Evolutionary conservation across 768 basidiomycete species (phyloP).

Genomic region (Lactifluus rugatus): DNA sequence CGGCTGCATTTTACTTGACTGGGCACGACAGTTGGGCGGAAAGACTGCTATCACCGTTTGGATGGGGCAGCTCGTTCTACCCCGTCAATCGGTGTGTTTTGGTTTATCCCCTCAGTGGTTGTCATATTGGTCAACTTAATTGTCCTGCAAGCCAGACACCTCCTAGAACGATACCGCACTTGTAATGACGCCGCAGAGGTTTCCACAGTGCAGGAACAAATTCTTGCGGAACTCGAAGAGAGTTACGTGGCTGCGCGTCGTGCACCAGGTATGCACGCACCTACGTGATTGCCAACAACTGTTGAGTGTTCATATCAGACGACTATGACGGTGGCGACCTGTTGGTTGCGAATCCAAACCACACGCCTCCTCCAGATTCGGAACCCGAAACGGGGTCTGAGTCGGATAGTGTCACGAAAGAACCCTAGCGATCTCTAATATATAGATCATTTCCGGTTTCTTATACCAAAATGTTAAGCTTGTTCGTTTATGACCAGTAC

Average conservation of each 20-base stretch:
- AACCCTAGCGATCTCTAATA: too few relatives aligned
- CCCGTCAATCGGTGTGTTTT: slow-evolving; percentile 63
- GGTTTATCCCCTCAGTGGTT: neutral
- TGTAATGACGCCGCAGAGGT: slow-evolving; percentile 59
- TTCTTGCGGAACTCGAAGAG: slow-evolving; percentile 59
- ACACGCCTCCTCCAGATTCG: neutral
- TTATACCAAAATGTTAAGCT: too few relatives aligned
- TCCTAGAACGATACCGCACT: slow-evolving; percentile 62
- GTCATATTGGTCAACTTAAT: neutral
- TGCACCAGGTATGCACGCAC: slow-evolving; percentile 35
- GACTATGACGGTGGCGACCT: slow-evolving; percentile 1
- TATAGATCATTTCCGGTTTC: too few relatives aligned
- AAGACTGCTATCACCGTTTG: slow-evolving; percentile 66
- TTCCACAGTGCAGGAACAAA: slow-evolving; percentile 47
- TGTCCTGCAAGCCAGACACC: slow-evolving; percentile 17
- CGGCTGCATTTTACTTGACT: slow-evolving; percentile 91
- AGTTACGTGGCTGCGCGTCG: slow-evolving; percentile 50
- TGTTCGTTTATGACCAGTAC: neutral
- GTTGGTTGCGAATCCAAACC: slow-evolving; percentile 15
- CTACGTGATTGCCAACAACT: neutral
- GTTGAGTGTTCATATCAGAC: neutral
- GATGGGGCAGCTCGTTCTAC: slow-evolving; percentile 87
- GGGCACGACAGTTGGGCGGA: slow-evolving; percentile 80
- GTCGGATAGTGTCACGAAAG: neutral
- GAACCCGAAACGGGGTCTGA: neutral